Evolutionary conservation across 2,329 filamentous ascomycete genomes (phyloP).

Genomic region (Pestalotiopsis sp.): DNA sequence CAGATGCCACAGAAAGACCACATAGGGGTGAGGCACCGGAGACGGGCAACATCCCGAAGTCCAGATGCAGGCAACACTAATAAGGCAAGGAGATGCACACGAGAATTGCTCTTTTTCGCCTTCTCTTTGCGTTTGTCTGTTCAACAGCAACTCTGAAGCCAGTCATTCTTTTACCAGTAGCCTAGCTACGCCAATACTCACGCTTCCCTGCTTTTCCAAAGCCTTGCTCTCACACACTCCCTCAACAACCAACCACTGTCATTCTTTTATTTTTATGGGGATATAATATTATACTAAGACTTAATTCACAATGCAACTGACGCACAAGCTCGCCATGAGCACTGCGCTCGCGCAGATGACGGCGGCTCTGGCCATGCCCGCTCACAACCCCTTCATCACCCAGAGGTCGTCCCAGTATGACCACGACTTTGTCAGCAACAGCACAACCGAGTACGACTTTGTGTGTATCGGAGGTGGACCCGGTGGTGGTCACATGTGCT

Average conservation of each 20-base stretch:
- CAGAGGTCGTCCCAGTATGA: conserved; percentile 5
- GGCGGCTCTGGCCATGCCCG: conserved; percentile 1
- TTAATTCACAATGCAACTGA: conserved; percentile 1
- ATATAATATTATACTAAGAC: not conserved
- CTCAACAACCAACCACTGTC: not conserved
- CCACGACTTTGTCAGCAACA: conserved; percentile 12
- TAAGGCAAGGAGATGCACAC: conserved; percentile 8
- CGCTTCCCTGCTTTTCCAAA: conserved; percentile 1
- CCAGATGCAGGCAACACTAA: not conserved
- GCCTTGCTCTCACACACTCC: not conserved
- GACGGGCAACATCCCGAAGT: conserved; percentile 1
- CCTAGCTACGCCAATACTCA: conserved; percentile 4
- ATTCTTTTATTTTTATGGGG: not conserved
- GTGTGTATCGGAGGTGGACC: conserved; percentile 49
- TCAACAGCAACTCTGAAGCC: conserved; percentile 9
- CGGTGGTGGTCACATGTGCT: conserved; percentile 52
- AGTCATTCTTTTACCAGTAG: conserved; percentile 5
- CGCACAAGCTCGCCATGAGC: conserved; percentile 3
- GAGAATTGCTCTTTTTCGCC: conserved; percentile 1
- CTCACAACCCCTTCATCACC: conserved; percentile 8
- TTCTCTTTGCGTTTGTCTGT: conserved; percentile 4
- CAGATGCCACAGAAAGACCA: not conserved
- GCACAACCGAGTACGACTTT: conserved; percentile 42
- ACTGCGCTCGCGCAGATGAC: conserved; percentile 6
- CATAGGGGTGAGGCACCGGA: not conserved